These are phyloP conservation scores for Breynia disticha DNA, from an alignment of 441 rosid genomes.

Conservation along the genomic window DNA sequence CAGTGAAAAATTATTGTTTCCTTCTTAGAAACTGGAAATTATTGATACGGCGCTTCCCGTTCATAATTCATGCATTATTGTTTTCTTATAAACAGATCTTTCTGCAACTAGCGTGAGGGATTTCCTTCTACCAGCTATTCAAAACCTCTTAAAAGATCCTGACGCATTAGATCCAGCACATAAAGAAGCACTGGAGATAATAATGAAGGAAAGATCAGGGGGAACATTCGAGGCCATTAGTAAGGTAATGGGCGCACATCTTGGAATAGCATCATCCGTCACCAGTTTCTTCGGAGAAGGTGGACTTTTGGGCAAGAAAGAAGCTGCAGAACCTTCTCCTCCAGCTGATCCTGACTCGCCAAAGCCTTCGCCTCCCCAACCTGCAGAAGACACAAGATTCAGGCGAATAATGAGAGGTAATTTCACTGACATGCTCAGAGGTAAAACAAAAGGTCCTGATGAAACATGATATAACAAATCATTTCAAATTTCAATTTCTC, in stretches of 20 bases:
- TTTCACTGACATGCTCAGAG: constrained; percentile 80
- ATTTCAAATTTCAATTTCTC: no score
- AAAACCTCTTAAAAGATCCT: constrained; percentile 70
- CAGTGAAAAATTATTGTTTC: no score
- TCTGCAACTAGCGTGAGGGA: constrained; percentile 63
- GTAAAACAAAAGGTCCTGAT: constrained; percentile 53
- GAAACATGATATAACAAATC: constrained; percentile 34
- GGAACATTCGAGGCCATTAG: constrained; percentile 75
- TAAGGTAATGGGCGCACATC: constrained; percentile 93
- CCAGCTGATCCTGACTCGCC: constrained; percentile 42
- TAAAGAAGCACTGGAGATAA: constrained; percentile 92
- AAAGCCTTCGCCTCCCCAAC: constrained; percentile 25
- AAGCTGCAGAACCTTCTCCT: constrained; percentile 30
- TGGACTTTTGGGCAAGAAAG: constrained; percentile 77
- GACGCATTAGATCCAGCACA: constrained; percentile 94
- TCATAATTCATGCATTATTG: not conserved
- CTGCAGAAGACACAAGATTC: constrained; percentile 80
- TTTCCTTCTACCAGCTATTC: constrained; percentile 70
- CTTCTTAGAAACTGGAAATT: no score
- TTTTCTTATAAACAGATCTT: constrained; percentile 43
- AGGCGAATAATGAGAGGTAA: constrained; percentile 88
- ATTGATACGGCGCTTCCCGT: no score
- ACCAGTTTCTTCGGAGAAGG: constrained; percentile 86
- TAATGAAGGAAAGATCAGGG: constrained; percentile 82
- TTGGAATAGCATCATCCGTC: constrained; percentile 82